These are phyloP conservation scores for Fragaria nilgerrensis DNA, from an alignment of 306 rosid species.

Conservation along the genomic window DNA sequence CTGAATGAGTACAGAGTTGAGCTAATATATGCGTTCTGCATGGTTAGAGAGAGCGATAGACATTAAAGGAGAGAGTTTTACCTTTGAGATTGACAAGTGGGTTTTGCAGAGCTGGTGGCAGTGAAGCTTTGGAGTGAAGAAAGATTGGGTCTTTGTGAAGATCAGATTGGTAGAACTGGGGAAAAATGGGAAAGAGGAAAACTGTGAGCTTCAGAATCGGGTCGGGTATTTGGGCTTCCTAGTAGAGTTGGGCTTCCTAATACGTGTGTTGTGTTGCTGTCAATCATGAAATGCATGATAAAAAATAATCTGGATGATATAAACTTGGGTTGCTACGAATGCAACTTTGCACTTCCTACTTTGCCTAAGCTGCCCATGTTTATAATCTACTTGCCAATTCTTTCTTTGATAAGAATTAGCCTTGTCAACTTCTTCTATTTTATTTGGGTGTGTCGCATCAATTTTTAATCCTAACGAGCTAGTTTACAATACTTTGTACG, in stretches of 20 bases:
- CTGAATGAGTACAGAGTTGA: constrained; percentile 55
- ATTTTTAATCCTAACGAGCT: too few relatives aligned
- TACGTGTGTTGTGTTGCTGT: too few relatives aligned
- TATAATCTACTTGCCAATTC: too few relatives aligned
- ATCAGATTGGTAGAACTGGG: constrained; percentile 5
- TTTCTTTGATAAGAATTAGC: too few relatives aligned
- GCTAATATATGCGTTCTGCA: constrained; percentile 57
- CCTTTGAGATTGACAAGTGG: constrained; percentile 36
- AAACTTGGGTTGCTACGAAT: background rate
- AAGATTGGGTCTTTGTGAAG: constrained; percentile 11
- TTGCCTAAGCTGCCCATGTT: background rate
- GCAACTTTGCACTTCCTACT: background rate
- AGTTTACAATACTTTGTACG: too few relatives aligned
- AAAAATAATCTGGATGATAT: too few relatives aligned
- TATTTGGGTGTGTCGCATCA: too few relatives aligned
- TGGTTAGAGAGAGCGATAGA: constrained; percentile 17
- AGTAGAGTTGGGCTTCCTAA: too few relatives aligned
- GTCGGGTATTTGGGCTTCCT: too few relatives aligned
- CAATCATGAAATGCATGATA: too few relatives aligned
- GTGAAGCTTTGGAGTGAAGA: constrained; percentile 28
- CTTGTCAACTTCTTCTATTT: too few relatives aligned
- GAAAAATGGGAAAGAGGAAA: background rate
- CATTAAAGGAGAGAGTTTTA: constrained; percentile 9
- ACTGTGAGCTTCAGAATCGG: background rate
- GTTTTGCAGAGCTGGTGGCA: constrained; percentile 9